Base-by-base conservation (phyloP, 2,329 filamentous ascomycete genomes). In the Karstenula rhodostoma region DNA sequence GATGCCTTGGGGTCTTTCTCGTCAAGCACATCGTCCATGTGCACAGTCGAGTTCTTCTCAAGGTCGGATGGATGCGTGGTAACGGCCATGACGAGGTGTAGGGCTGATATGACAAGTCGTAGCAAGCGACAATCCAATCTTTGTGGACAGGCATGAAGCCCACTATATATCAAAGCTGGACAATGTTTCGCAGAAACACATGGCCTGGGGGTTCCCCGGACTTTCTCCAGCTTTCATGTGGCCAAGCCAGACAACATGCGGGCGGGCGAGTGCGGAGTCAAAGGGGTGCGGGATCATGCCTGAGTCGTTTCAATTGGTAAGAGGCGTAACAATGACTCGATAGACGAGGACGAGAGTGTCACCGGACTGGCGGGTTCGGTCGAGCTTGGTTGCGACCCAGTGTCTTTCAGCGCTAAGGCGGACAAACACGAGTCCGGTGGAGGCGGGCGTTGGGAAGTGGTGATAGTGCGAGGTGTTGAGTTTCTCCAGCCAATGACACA, bases 181-280 rank as follows among this genome's bases (percentile, higher is more conserved):
- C 53, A 67, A 64, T 32, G 35, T 70, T 65, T 59, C 63, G 64
- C 64, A 70, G 67, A 63, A 60, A 46, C 64, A 56, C 27, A 25
- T 29, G 19, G 13, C 49, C 25, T 51, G 22, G n/a, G 32, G 32
- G 4, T 32, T 56, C 62, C 62, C 68, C 67, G 61, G 68, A 67
- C 63, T 70, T 72, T 64, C 68, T 65, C 68, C 67, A 67, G 60
- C 67, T 54, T 52, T 59, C 33, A 40, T 22, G 23, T 27, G 19
- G 10, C 27, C 42, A 37, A 44, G 29, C 17, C 32, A 54, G 12
- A 53, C 32, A 46, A 51, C 40, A 23, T 48, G 19, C 50, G 25
- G 44, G 33, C 49, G 12, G 50, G 23, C n/a, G 17, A 19, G 19
- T 46, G 51, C 37, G 51, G 51, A 44, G 51, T 43, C 44, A 6